Conservation (phyloP, 2,329 filamentous ascomycete genomes). For the Conoideocrella luteorostrata region DNA sequence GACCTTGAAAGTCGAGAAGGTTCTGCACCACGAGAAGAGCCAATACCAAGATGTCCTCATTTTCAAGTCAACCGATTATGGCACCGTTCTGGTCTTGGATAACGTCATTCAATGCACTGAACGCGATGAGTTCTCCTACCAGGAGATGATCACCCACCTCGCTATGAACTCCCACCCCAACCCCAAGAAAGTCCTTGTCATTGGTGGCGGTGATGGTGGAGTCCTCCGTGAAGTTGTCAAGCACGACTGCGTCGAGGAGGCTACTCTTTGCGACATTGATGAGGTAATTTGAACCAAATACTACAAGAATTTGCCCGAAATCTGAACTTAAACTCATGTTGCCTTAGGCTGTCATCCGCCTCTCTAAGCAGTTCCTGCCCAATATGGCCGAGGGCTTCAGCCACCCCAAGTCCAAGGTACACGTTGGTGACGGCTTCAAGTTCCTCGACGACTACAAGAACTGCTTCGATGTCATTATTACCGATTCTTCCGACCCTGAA, state of each 20-base stretch:
- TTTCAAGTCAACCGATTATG: conserved; percentile 97
- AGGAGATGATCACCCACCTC: conserved; percentile 99
- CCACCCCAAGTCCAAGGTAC: conserved; percentile 87
- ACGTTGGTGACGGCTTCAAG: conserved; percentile 97
- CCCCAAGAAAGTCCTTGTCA: conserved; percentile 97
- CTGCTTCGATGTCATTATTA: conserved; percentile 98
- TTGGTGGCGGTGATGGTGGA: conserved; percentile 94
- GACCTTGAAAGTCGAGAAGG: conserved; percentile 95
- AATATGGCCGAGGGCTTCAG: conserved; percentile 89
- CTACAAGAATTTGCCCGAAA: background rate
- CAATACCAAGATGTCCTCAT: conserved; percentile 98
- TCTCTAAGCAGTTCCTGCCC: conserved; percentile 97
- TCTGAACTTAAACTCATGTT: no score
- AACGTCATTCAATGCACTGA: conserved; percentile 99
- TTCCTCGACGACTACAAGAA: conserved; percentile 96
- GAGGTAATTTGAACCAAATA: conserved; percentile 50
- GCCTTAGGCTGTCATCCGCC: conserved; percentile 78
- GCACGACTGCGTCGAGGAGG: conserved; percentile 95
- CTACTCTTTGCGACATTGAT: conserved; percentile 95
- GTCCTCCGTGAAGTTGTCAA: conserved; percentile 98
- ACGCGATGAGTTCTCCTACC: conserved; percentile 98
- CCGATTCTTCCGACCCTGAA: conserved; percentile 95
- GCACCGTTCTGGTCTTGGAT: conserved; percentile 92
- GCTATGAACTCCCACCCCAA: conserved; percentile 98
- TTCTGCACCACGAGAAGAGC: conserved; percentile 98